A percentile compares a stretch with the other conserved stretches of the same genome.
These are phyloP conservation scores for Parmales sp. DNA, from an alignment of 108 stramenopile species.

Conservation along the genomic window DNA sequence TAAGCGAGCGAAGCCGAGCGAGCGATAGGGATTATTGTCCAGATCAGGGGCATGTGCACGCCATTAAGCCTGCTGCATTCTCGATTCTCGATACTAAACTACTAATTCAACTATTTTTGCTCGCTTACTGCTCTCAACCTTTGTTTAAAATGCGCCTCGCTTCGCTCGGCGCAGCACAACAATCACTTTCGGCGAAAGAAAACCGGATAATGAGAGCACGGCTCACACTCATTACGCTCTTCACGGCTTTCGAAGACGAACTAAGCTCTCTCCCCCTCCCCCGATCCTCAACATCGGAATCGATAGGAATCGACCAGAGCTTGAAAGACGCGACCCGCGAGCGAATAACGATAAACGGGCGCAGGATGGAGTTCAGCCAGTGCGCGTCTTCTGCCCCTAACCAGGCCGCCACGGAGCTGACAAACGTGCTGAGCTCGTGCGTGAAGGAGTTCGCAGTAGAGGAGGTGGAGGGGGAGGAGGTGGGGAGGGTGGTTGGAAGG, in stretches of 20 bases:
- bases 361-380: not conserved
- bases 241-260: not conserved
- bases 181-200: not conserved
- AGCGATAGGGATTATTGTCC: too few species aligned
- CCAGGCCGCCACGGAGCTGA: not conserved
- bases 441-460: not conserved
- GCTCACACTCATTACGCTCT: not conserved
- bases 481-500: not conserved
- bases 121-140: too few species aligned
- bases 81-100: too few species aligned
- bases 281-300: not conserved
- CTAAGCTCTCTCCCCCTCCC: not conserved
- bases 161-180: too few species aligned
- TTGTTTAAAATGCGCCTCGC: too few species aligned
- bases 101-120: too few species aligned
- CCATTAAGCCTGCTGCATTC: too few species aligned
- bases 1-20: too few species aligned
- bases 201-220: not conserved
- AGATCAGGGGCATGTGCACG: too few species aligned
- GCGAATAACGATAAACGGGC: not conserved
- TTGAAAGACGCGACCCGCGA: not conserved
- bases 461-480: not conserved
- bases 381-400: not conserved
- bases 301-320: not conserved
- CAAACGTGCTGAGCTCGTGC: not conserved